These are phyloP conservation scores for Salix dunnii DNA, from an alignment of 345 rosid species.

Conservation along the genomic window DNA sequence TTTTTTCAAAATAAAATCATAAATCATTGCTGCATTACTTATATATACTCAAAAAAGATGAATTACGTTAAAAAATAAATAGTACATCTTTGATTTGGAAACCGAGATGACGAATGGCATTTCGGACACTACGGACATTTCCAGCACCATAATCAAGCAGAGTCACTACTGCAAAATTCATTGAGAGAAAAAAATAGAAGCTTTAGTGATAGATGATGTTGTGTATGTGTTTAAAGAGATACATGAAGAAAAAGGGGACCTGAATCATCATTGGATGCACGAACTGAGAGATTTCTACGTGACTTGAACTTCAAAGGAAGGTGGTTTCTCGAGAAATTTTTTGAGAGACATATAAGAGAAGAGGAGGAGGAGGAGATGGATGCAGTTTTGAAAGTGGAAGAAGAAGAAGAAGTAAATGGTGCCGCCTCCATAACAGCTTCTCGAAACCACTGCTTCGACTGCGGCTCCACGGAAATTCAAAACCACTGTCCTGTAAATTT, in stretches of 20 bases:
- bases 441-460: neutral
- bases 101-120: conserved; percentile 78
- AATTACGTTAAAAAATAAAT: neutral
- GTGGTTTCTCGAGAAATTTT: conserved; percentile 12
- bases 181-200: neutral
- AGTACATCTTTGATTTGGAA: conserved; percentile 70
- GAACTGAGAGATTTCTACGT: conserved; percentile 39
- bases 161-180: conserved; percentile 50
- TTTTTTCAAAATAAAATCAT: neutral
- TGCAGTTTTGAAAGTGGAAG: neutral
- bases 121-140: conserved; percentile 85
- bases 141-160: conserved; percentile 96
- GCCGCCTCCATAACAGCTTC: conserved; percentile 28
- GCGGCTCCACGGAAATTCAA: neutral
- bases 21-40: neutral
- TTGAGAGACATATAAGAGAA: conserved; percentile 25
- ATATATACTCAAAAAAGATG: neutral
- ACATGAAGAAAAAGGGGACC: conserved; percentile 34
- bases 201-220: neutral
- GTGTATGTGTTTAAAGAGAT: neutral
- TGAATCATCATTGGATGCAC: conserved; percentile 58
- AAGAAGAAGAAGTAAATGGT: conserved; percentile 12
- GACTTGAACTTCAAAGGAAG: conserved; percentile 38
- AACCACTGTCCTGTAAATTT: neutral
- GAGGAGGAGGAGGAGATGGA: conserved; percentile 18